These are phyloP conservation scores for Pseudogymnoascus sp. DNA, from an alignment of 2,329 filamentous ascomycete genomes.

Conservation along the genomic window DNA sequence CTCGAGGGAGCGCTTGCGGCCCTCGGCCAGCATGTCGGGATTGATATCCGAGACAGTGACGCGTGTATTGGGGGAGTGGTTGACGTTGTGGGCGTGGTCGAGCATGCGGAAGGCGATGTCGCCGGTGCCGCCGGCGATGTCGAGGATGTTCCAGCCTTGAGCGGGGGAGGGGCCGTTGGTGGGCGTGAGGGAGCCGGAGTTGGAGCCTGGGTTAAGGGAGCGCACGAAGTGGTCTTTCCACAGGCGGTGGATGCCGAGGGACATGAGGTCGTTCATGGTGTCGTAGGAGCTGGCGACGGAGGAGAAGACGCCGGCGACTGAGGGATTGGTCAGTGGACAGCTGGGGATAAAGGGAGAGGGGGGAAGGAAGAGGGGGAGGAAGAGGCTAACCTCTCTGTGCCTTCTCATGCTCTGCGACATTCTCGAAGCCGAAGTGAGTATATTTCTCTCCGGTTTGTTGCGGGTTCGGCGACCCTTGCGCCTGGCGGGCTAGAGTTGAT, in stretches of 20 bases:
- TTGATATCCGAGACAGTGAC: slow-evolving; percentile 97
- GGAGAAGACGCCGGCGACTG: slow-evolving; percentile 85
- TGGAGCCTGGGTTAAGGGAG: slow-evolving; percentile 62
- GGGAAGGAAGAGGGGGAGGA: background rate
- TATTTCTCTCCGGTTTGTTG: slow-evolving; percentile 24
- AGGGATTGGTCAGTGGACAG: background rate
- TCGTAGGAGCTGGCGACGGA: slow-evolving; percentile 74
- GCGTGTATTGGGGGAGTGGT: slow-evolving; percentile 69
- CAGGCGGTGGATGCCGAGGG: slow-evolving; percentile 86
- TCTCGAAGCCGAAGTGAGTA: slow-evolving; percentile 30
- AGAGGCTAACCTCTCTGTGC: slow-evolving; percentile 25
- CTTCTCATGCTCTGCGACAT: slow-evolving; percentile 28
- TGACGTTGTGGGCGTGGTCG: slow-evolving; percentile 72
- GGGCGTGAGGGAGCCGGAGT: slow-evolving; percentile 27
- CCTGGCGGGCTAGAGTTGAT: slow-evolving; percentile 14
- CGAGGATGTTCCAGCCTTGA: slow-evolving; percentile 69
- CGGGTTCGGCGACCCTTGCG: slow-evolving; percentile 15
- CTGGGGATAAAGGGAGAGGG: background rate
- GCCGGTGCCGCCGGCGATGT: slow-evolving; percentile 93
- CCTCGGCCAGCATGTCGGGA: slow-evolving; percentile 84
- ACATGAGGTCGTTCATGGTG: slow-evolving; percentile 99
- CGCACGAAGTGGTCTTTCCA: slow-evolving; percentile 98
- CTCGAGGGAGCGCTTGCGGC: slow-evolving; percentile 63
- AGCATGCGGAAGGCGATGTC: slow-evolving; percentile 97
- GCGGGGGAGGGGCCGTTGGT: slow-evolving; percentile 36